Evolutionary conservation across 768 basidiomycete genomes (phyloP).

Genomic region (Lactarius hatsudake): DNA sequence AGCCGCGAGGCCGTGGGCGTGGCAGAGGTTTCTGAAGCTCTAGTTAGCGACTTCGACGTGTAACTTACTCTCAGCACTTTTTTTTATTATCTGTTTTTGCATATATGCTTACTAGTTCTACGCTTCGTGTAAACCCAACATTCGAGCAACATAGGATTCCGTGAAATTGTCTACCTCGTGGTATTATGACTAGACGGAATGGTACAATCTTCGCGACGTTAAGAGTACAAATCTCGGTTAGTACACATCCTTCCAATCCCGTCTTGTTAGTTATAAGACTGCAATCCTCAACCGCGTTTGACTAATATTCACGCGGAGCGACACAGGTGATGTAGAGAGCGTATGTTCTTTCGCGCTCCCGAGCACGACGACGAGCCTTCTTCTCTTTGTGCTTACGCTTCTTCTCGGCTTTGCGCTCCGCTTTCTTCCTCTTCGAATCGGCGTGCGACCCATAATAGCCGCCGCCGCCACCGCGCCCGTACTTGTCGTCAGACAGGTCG

Average conservation of each 20-base stretch:
- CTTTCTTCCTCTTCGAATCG: conserved; percentile 51
- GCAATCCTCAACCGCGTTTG: not conserved
- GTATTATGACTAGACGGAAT: not conserved
- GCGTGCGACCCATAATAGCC: conserved; percentile 36
- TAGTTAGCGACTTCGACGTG: not conserved
- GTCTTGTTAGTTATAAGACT: not conserved
- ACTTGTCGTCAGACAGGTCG: conserved; percentile 39
- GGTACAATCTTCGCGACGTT: not conserved
- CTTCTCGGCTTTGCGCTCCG: conserved; percentile 57
- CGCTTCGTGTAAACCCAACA: not conserved
- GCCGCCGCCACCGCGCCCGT: conserved; percentile 36
- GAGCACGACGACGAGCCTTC: conserved; percentile 57
- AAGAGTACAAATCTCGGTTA: conserved; percentile 11
- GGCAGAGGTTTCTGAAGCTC: conserved; percentile 23
- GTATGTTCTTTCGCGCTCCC: conserved; percentile 60
- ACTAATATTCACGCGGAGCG: conserved; percentile 31
- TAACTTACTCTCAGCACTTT: not conserved
- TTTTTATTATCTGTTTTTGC: conserved; percentile 6
- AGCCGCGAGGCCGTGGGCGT: conserved; percentile 26
- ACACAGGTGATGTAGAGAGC: conserved; percentile 59
- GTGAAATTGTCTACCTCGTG: not conserved
- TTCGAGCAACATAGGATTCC: not conserved
- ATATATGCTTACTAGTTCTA: conserved; percentile 1
- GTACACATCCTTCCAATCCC: not conserved
- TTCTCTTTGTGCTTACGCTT: conserved; percentile 62